Base-by-base conservation (phyloP, 352 stramenopile genomes). In the Peronosclerospora sorghi region DNA sequence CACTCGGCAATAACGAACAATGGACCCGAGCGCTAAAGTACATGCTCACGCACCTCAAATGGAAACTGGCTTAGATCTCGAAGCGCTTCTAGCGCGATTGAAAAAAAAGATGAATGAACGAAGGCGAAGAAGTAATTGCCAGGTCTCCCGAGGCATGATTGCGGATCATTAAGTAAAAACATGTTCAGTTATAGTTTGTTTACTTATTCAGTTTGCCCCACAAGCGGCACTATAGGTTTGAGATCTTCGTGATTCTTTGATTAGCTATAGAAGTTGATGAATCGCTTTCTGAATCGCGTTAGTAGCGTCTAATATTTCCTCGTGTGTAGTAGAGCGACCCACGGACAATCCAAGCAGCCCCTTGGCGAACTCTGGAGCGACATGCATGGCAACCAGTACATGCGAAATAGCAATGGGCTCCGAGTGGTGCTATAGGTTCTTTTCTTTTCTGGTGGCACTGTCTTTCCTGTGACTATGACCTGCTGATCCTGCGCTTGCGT, bases 281-380 rank as follows among this genome's bases (percentile, higher is more conserved):
- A n/a, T n/a, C n/a, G n/a, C n/a, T n/a, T n/a, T n/a, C n/a, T n/a
- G n/a, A n/a, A n/a, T n/a, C n/a, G n/a, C n/a, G n/a, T n/a, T n/a
- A n/a, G n/a, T n/a, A n/a, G n/a, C n/a, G n/a, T n/a, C n/a, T n/a
- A n/a, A n/a, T n/a, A n/a, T n/a, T n/a, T n/a, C n/a, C 46, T 90
- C 63, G 21, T 72, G 47, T 0, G 76, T 96, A 8, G 90, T 98
- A 45, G 80, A 65, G 17, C 88, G 73, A 9, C 95, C 95, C 13
- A 98, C 80, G n/a, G 86, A 97, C 20, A 98, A 68, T 14, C 96
- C 70, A 30, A 99, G 52, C 8, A 95, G 98, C 30, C 96, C 94
- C 9, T 86, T 63, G 4, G 87, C 95, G n/a, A n/a, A n/a, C n/a
- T n/a, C n/a, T n/a, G n/a, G n/a, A n/a, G n/a, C n/a, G n/a, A n/a